Evolutionary conservation across 805 yeast species (phyloP).

Genomic region (Suhomyces emberorum): DNA sequence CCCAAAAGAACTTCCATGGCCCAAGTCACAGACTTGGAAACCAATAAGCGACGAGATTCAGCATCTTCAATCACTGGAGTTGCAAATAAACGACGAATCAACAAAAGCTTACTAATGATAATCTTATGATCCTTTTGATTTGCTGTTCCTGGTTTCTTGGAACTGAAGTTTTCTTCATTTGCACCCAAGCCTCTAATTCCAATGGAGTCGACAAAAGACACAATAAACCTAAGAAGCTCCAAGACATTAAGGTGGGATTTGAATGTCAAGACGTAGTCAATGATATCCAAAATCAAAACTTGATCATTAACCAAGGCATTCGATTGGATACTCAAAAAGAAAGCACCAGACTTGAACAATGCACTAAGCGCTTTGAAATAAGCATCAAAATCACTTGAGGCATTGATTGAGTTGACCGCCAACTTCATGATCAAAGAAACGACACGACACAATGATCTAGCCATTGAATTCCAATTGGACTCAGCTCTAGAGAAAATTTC

Average conservation of each 20-base stretch:
- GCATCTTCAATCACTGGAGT: constrained; percentile 31
- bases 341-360: constrained; percentile 38
- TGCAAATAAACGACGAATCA: constrained; percentile 54
- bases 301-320: constrained; percentile 58
- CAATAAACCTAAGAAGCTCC: constrained; percentile 40
- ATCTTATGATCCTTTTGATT: constrained; percentile 53
- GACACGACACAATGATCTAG: constrained; percentile 62
- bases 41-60: constrained; percentile 34
- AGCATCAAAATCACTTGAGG: constrained; percentile 18
- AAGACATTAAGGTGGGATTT: constrained; percentile 35
- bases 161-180: constrained; percentile 27
- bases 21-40: constrained; percentile 51
- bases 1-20: constrained; percentile 54
- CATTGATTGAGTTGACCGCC: constrained; percentile 24
- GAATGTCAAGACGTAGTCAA: constrained; percentile 53
- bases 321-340: constrained; percentile 47
- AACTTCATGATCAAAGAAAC: constrained; percentile 49
- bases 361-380: constrained; percentile 27
- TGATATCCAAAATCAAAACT: constrained; percentile 54
- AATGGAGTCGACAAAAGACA: constrained; percentile 49
- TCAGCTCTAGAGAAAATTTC: constrained; percentile 47
- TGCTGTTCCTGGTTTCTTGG: constrained; percentile 10
- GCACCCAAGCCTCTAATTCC: constrained; percentile 56
- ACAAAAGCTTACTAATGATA: constrained; percentile 54
- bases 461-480: constrained; percentile 57